A percentile compares a stretch with the other conserved stretches of the same genome.
phyloP scores from a whole-genome alignment of 306 rosid genomes.

The Cucurbita argyrosperma region DNA sequence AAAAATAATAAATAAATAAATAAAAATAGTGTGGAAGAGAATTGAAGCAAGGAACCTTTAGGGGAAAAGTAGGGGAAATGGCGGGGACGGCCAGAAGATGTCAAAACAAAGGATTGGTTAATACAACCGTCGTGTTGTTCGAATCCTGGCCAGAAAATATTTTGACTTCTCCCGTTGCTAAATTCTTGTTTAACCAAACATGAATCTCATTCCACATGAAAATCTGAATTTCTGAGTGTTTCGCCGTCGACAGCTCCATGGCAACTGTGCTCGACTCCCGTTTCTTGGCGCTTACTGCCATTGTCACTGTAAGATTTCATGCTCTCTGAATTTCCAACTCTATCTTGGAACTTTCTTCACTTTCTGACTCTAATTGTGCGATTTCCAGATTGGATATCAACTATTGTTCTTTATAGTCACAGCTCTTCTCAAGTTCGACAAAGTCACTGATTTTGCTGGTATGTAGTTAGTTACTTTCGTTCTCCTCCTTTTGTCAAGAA shows the following conservation, averaged over 20 bases:
- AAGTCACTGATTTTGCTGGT: constrained; percentile 97
- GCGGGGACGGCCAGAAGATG: not conserved
- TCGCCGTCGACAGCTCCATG: constrained; percentile 19
- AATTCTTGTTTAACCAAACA: not conserved
- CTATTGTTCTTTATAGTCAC: constrained; percentile 63
- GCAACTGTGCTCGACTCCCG: constrained; percentile 70
- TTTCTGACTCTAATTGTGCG: not conserved
- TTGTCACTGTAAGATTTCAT: constrained; percentile 44
- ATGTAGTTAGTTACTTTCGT: constrained; percentile 22
- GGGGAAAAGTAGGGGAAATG: not conserved
- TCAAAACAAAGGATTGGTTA: not conserved
- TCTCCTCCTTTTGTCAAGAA: not conserved
- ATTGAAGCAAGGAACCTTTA: not conserved
- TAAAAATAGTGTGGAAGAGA: not conserved
- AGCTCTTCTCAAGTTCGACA: constrained; percentile 85
- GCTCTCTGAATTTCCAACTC: not conserved
- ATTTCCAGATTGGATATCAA: constrained; percentile 60
- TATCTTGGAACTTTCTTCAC: not conserved
- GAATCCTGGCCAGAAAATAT: constrained; percentile 11
- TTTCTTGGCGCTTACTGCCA: constrained; percentile 72
- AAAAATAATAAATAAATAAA: too few relatives aligned
- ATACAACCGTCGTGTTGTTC: constrained; percentile 6
- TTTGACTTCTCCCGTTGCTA: not conserved
- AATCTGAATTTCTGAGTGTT: not conserved
- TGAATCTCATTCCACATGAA: not conserved